Evolutionary conservation across 768 basidiomycete species (phyloP), one percentile per base, ranked within the genome.

Genomic region (Lepiota venenata): DNA sequence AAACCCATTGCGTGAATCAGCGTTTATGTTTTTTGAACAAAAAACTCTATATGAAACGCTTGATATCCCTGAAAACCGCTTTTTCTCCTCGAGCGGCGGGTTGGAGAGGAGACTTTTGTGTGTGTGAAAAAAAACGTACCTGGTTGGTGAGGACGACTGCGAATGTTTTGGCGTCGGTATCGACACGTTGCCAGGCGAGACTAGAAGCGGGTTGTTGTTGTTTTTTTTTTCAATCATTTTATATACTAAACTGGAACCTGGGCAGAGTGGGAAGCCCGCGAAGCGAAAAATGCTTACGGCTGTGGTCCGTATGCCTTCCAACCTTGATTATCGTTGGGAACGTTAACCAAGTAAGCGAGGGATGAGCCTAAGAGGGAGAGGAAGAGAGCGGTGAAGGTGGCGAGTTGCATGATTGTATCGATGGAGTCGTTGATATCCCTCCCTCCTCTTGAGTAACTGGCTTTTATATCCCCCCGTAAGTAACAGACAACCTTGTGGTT

Each of bases 141-240:
- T 55, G 54, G 27, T 55, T 55, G 29, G 48, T 50, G 21, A 56
- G 48, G 18, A 50, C 25, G 27, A 56, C 41, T 39, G 55, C 48
- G 42, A 56, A 56, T 1, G 7, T 6, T 14, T 18, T 10, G 16
- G 55, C 21, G 32, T 56, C 55, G 27, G 55, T 56, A 16, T 50
- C 29, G 6, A 56, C 55, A 6, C 47, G 41, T 3, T 37, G 12
- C 48, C 48, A 56, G 7, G n/a, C 5, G 35, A 50, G 21, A n/a
- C 41, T 50, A 8, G 16, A n/a, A 11, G n/a, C n/a, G 8, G 18
- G 18, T 2, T 27, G 37, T 37, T 9, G 20, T 16, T 25, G 11
- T 38, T 1, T 14, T 32, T n/a, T n/a, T n/a, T n/a, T n/a, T n/a
- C n/a, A n/a, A n/a, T n/a, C n/a, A n/a, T n/a, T n/a, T n/a, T n/a